Evolutionary conservation across 1,139 yeast species (phyloP).

Genomic region (Suhomyces anneliseae): DNA sequence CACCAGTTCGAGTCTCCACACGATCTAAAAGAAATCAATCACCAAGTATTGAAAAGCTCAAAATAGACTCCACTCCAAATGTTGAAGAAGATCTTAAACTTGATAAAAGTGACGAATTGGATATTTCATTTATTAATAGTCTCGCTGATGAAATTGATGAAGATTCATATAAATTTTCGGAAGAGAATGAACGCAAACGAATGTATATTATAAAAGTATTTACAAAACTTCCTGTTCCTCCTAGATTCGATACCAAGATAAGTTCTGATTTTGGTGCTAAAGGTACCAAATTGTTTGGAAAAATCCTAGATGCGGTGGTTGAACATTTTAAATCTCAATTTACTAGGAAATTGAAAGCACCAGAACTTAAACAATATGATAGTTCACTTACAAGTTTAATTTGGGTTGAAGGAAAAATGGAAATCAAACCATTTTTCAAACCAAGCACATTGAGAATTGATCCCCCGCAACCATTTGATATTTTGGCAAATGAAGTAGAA

Average conservation of each 20-base stretch:
- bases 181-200: slow-evolving; percentile 30
- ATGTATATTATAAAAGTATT: slow-evolving; percentile 32
- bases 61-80: not conserved
- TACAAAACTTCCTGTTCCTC: slow-evolving; percentile 28
- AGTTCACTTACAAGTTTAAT: slow-evolving; percentile 25
- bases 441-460: slow-evolving; percentile 44
- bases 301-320: slow-evolving; percentile 17
- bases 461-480: slow-evolving; percentile 24
- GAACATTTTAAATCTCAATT: slow-evolving; percentile 11
- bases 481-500: slow-evolving; percentile 15
- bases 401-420: slow-evolving; percentile 45
- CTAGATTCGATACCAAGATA: slow-evolving; percentile 9
- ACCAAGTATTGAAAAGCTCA: not conserved
- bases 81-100: slow-evolving; percentile 2
- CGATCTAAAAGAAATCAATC: not conserved
- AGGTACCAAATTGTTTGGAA: slow-evolving; percentile 31
- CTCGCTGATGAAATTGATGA: slow-evolving; percentile 3
- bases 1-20: not conserved
- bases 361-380: slow-evolving; percentile 10
- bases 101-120: slow-evolving; percentile 5
- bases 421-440: slow-evolving; percentile 40
- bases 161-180: slow-evolving; percentile 23
- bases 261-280: slow-evolving; percentile 31
- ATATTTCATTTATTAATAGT: slow-evolving; percentile 5
- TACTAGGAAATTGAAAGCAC: slow-evolving; percentile 3